phyloP scores from a whole-genome alignment of 2,329 filamentous ascomycete species.

The Alternaria viburni region DNA sequence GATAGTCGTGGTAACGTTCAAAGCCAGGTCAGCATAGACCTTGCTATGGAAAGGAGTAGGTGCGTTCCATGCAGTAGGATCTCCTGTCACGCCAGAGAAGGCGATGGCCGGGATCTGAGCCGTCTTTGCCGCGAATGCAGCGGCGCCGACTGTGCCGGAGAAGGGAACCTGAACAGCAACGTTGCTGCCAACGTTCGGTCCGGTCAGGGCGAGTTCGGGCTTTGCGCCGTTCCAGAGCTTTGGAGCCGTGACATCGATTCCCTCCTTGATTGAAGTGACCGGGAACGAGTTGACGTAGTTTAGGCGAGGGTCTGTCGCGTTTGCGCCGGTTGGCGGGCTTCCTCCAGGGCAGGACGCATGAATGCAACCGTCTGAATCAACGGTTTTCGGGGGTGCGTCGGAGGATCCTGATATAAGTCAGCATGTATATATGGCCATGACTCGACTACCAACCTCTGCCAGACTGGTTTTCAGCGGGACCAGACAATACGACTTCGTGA shows the following conservation, averaged over 20 bases:
- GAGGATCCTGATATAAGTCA: conserved; percentile 56
- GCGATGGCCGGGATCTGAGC: conserved; percentile 69
- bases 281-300: conserved; percentile 78
- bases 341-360: conserved; percentile 65
- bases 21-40: conserved; percentile 69
- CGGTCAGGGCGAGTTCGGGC: conserved; percentile 69
- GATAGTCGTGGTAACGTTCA: conserved; percentile 63
- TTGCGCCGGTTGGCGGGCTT: conserved; percentile 63
- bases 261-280: conserved; percentile 66
- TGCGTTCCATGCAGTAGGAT: conserved; percentile 61
- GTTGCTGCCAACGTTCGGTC: conserved; percentile 68
- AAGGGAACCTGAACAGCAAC: conserved; percentile 62
- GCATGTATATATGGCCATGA: background rate
- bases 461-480: conserved; percentile 70
- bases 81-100: conserved; percentile 64
- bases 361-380: conserved; percentile 62
- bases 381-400: conserved; percentile 56
- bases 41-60: conserved; percentile 58
- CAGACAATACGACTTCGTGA: conserved; percentile 68
- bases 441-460: conserved; percentile 58
- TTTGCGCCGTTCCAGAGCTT: conserved; percentile 59
- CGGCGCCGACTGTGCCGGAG: conserved; percentile 72
- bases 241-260: conserved; percentile 63
- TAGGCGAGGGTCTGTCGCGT: conserved; percentile 63
- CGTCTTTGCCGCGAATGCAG: conserved; percentile 63